phyloP scores from a whole-genome alignment of 371 early-diverging fungal species.

The Choanephora cucurbitarum region DNA sequence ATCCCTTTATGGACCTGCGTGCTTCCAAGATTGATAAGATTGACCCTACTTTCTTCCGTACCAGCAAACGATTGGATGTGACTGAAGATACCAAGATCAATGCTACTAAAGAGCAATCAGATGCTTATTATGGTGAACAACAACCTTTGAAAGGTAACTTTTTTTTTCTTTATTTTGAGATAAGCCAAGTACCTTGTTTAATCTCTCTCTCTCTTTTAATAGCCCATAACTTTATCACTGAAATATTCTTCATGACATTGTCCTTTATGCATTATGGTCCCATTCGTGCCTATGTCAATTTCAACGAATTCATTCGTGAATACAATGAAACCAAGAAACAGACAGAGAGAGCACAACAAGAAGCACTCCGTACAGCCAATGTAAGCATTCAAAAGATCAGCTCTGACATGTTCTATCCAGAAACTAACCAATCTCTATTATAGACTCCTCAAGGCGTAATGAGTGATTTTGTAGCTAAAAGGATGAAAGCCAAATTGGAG shows the following conservation, averaged over 20 bases:
- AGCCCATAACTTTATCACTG: slow-evolving; percentile 82
- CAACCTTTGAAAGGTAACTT: too few species aligned
- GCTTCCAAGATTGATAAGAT: slow-evolving; percentile 74
- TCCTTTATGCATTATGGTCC: slow-evolving; percentile 81
- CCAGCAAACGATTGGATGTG: slow-evolving; percentile 57
- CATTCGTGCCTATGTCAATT: slow-evolving; percentile 69
- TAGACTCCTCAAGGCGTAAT: slow-evolving; percentile 48
- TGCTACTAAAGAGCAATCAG: slow-evolving; percentile 72
- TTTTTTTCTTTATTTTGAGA: too few species aligned
- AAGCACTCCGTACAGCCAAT: slow-evolving; percentile 41
- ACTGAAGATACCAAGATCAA: slow-evolving; percentile 80
- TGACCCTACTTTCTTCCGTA: slow-evolving; percentile 67
- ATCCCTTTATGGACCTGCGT: slow-evolving; percentile 82
- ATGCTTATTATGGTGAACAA: slow-evolving; percentile 49
- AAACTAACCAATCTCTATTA: too few species aligned
- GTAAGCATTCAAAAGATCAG: slow-evolving; percentile 25
- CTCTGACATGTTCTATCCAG: not conserved
- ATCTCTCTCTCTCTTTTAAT: not conserved
- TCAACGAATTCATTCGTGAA: slow-evolving; percentile 65
- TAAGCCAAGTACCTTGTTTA: too few species aligned
- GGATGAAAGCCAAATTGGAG: slow-evolving; percentile 60
- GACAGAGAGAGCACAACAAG: slow-evolving; percentile 53
- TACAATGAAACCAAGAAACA: slow-evolving; percentile 66
- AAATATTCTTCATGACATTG: slow-evolving; percentile 83
- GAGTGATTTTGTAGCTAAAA: slow-evolving; percentile 56